A percentile compares a stretch with the other conserved stretches of the same genome.
Conservation (phyloP, 768 basidiomycete genomes). For the Suillus tomentosus region DNA sequence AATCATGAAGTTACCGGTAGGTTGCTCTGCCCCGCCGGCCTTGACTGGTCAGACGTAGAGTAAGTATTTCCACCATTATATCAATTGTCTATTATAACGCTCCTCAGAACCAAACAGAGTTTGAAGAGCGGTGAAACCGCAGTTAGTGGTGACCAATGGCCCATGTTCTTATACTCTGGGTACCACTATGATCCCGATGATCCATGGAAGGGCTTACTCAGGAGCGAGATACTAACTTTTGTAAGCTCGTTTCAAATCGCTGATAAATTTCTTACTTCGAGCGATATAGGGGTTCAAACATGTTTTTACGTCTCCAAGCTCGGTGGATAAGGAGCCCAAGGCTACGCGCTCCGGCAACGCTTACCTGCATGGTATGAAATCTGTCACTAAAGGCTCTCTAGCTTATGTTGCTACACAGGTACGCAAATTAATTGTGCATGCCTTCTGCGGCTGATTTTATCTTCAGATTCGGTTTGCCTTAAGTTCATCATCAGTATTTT, state of each 20-base stretch:
- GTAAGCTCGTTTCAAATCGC: slow-evolving; percentile 5
- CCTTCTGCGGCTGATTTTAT: too few species aligned
- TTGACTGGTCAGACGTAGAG: slow-evolving; percentile 28
- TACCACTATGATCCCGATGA: neutral
- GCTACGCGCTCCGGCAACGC: slow-evolving; percentile 29
- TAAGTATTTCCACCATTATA: slow-evolving; percentile 4
- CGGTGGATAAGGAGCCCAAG: slow-evolving; percentile 29
- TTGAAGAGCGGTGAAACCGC: neutral
- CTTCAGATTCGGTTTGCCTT: slow-evolving; percentile 22
- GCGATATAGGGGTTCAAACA: slow-evolving; percentile 28
- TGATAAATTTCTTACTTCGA: too few species aligned
- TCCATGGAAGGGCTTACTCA: slow-evolving; percentile 30
- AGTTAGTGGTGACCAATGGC: neutral
- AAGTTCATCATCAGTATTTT: slow-evolving; percentile 20
- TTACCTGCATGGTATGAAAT: slow-evolving; percentile 20
- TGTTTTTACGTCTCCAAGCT: slow-evolving; percentile 34
- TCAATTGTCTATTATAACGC: neutral
- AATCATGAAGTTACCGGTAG: slow-evolving; percentile 26
- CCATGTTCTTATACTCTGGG: neutral
- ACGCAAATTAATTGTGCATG: too few species aligned
- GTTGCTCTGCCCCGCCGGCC: slow-evolving; percentile 22
- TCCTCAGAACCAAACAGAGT: neutral
- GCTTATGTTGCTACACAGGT: slow-evolving; percentile 26
- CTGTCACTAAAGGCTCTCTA: slow-evolving; percentile 20
- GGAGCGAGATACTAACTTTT: slow-evolving; percentile 22